phyloP scores from a whole-genome alignment of 331 rosid species.

The Telfairia occidentalis region DNA sequence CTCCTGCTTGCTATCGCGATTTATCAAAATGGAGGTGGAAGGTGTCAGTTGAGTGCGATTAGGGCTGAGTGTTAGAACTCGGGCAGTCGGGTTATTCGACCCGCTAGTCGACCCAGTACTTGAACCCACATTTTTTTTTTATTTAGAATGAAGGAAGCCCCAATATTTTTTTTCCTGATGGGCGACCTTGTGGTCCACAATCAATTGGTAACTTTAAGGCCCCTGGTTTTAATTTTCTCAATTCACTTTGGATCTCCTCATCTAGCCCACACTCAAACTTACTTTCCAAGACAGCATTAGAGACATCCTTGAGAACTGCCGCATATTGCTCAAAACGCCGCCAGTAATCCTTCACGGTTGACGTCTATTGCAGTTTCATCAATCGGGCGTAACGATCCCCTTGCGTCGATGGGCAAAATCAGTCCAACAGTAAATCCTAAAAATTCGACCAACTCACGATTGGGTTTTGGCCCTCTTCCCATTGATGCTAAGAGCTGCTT shows the following conservation, averaged over 20 bases:
- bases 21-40: no score
- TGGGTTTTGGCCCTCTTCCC: background rate
- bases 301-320: background rate
- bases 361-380: background rate
- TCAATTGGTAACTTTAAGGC: background rate
- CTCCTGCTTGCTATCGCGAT: no score
- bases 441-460: background rate
- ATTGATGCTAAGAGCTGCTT: background rate
- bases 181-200: no score
- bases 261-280: background rate
- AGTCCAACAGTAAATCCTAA: no score
- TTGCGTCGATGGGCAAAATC: background rate
- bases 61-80: no score
- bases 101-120: no score
- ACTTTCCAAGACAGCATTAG: rapidly evolving
- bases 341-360: background rate
- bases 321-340: background rate
- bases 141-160: no score
- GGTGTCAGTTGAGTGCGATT: no score
- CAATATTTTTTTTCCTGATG: no score
- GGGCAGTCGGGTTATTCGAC: no score
- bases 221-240: background rate
- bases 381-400: background rate
- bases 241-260: background rate
- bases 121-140: no score